Base-by-base conservation (phyloP, 169 alveolate species). In the Eimeria acervulina region DNA sequence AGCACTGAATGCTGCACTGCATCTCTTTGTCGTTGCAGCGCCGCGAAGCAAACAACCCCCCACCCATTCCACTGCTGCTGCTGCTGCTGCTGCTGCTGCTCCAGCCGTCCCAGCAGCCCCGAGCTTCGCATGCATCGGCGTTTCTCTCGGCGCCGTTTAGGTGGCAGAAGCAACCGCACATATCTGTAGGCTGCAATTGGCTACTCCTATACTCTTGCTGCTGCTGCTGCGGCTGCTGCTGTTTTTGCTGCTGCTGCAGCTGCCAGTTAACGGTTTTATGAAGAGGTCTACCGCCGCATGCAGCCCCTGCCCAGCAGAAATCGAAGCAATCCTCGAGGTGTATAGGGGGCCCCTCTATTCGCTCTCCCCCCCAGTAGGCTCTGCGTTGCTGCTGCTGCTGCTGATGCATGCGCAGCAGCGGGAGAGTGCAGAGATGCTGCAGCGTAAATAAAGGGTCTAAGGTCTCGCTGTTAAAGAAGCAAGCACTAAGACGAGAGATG, bases 271-370 rank as follows among this genome's bases (percentile, higher is more conserved):
- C 21, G 44, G 52, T 42, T 28, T 38, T 72, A 38, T 72, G 83
- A 2, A 72, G 40, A 28, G 40, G 83, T 15, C 40, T n/a, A 21
- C 83, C 83, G 4, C 47, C n/a, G 83, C 83, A 72, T 19, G 83
- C 83, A 19, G 83, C 83, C 42, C 83, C 83, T 5, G 83, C 83
- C 83, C 83, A 72, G 44, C 83, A 72, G 83, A 72, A 72, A 38
- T 72, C 83, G 21, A 72, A 72, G 40, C 40, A n/a, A 38, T 36
- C 83, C 6, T 72, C 83, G 7, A 38, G 47, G 17, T 72, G 83
- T 13, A 36, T n/a, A 28, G 83, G 83, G 40, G 83, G 83, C 47
- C 83, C 83, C 52, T 36, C 47, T 13, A 72, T 38, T 17, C 83
- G 2, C n/a, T n/a, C 47, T 31, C 47, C 83, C 7, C 15, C 47